A percentile compares a stretch with the other conserved stretches of the same genome.
These are phyloP conservation scores for Cochlearia excelsa DNA, from an alignment of 345 rosid species.

Conservation along the genomic window DNA sequence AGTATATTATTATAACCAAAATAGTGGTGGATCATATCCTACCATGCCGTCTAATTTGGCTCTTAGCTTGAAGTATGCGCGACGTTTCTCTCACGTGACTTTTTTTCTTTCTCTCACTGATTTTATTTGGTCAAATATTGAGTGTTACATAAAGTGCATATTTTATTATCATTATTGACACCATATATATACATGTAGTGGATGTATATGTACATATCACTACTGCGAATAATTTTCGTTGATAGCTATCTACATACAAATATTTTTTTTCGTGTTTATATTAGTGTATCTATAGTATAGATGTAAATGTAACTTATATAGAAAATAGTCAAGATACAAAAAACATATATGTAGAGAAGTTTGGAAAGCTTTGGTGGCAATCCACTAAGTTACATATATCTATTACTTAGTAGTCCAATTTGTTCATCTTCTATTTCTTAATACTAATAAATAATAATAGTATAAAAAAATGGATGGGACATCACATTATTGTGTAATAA, in stretches of 20 bases:
- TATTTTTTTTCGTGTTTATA: no score
- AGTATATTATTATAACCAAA: constrained; percentile 16
- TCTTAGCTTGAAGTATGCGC: constrained; percentile 15
- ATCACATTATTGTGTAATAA: constrained; percentile 10
- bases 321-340: constrained; percentile 9
- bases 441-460: constrained; percentile 2
- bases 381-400: constrained; percentile 24
- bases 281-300: no score
- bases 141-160: constrained; percentile 23
- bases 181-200: constrained; percentile 2
- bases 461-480: background rate
- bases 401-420: constrained; percentile 17
- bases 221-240: background rate
- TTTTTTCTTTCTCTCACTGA: constrained; percentile 6
- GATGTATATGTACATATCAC: background rate
- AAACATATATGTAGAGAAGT: constrained; percentile 8
- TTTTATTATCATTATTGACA: background rate
- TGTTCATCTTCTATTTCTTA: background rate
- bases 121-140: constrained; percentile 13
- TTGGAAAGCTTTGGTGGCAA: constrained; percentile 28
- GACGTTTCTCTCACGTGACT: constrained; percentile 33
- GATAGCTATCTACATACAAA: no score
- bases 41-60: constrained; percentile 14
- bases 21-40: constrained; percentile 30
- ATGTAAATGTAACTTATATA: background rate